A percentile compares a stretch with the other conserved stretches of the same genome.
These are phyloP conservation scores for Fraxinus latifolia DNA, from an alignment of 305 asterid species.

Conservation along the genomic window DNA sequence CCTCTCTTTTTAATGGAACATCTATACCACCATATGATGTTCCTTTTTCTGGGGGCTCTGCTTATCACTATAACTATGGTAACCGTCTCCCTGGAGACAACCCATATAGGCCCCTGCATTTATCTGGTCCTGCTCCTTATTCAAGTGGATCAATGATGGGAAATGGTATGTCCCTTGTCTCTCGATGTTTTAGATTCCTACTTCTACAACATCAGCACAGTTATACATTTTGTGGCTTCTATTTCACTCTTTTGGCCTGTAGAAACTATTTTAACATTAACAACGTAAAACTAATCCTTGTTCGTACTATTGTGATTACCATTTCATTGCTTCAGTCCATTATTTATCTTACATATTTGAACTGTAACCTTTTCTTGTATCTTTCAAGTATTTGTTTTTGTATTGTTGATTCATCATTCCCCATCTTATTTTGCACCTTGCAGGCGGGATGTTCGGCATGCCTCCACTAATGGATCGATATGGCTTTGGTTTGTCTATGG, in stretches of 20 bases:
- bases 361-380: background rate
- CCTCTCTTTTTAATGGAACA: constrained; percentile 68
- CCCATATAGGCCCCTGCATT: constrained; percentile 71
- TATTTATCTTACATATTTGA: background rate
- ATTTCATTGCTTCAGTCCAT: background rate
- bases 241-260: background rate
- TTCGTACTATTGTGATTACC: background rate
- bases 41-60: constrained; percentile 79
- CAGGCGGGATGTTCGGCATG: constrained; percentile 78
- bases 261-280: background rate
- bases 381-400: background rate
- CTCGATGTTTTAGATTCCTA: background rate
- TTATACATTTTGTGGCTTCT: background rate
- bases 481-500: constrained; percentile 64
- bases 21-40: constrained; percentile 73
- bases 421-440: constrained; percentile 16
- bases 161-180: constrained; percentile 34
- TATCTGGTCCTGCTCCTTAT: constrained; percentile 70
- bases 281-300: background rate
- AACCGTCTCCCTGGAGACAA: constrained; percentile 73
- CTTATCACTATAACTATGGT: constrained; percentile 78
- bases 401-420: constrained; percentile 1
- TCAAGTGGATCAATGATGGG: constrained; percentile 68
- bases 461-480: constrained; percentile 77
- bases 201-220: background rate